Evolutionary conservation across 495 filamentous ascomycete genomes (phyloP).

Genomic region (Rhypophila decipiens): DNA sequence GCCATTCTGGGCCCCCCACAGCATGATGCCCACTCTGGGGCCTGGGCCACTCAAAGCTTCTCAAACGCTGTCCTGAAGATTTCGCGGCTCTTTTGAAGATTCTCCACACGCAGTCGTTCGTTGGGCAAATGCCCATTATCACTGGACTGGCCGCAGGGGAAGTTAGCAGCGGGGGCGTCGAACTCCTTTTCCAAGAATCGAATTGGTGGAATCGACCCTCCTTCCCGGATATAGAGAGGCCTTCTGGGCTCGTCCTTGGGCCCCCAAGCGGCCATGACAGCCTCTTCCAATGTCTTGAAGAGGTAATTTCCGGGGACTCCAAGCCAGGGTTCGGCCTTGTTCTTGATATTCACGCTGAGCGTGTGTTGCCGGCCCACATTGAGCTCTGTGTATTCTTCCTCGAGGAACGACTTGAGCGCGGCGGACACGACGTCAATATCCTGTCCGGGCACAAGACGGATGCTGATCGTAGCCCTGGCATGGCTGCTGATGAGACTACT

Average conservation of each 20-base stretch:
- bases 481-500: conserved; percentile 83
- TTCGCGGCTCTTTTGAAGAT: conserved; percentile 84
- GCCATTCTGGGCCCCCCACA: not conserved
- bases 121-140: conserved; percentile 93
- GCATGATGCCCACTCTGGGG: too few species aligned
- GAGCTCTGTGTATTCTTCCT: conserved; percentile 63
- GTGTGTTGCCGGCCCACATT: conserved; percentile 75
- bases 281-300: conserved; percentile 81
- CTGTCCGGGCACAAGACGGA: conserved; percentile 91
- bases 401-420: conserved; percentile 58
- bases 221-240: conserved; percentile 90
- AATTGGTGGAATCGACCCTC: conserved; percentile 88
- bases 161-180: conserved; percentile 80
- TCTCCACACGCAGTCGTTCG: conserved; percentile 78
- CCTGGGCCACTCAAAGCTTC: conserved; percentile 35
- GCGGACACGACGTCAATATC: conserved; percentile 66
- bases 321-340: conserved; percentile 93
- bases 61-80: conserved; percentile 83
- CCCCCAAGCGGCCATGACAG: conserved; percentile 75
- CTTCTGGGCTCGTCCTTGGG: conserved; percentile 20
- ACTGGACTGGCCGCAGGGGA: conserved; percentile 93
- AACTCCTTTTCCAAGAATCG: conserved; percentile 95
- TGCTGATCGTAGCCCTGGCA: conserved; percentile 77
- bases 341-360: conserved; percentile 76
- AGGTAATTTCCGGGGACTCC: conserved; percentile 87